phyloP scores from a whole-genome alignment of 495 filamentous ascomycete genomes.

The Aspergillus steynii region DNA sequence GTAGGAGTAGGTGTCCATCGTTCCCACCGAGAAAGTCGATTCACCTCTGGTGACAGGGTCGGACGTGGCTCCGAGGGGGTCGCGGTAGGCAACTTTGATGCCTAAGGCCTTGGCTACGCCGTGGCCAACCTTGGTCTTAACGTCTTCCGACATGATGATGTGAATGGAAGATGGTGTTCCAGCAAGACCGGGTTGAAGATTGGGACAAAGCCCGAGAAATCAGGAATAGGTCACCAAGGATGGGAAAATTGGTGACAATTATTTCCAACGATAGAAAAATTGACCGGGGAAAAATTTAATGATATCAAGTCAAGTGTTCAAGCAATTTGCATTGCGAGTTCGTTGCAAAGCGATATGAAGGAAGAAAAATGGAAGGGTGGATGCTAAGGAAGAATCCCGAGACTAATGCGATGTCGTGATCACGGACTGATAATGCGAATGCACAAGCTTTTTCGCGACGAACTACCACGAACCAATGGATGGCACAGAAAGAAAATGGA shows the following conservation, averaged over 20 bases:
- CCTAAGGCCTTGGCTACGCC: conserved; percentile 76
- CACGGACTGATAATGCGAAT: conserved; percentile 23
- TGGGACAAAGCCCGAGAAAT: background rate
- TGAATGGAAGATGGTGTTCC: conserved; percentile 3
- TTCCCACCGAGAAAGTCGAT: conserved; percentile 74
- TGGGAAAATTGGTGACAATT: background rate
- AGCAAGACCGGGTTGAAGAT: background rate
- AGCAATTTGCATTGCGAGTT: conserved; percentile 15
- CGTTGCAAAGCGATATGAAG: conserved; percentile 8
- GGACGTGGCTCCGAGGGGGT: conserved; percentile 49
- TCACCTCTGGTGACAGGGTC: conserved; percentile 68
- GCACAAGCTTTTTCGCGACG: conserved; percentile 2
- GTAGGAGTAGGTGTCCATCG: conserved; percentile 75
- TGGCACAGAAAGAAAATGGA: conserved; percentile 3
- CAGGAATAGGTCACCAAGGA: background rate
- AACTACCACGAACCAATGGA: conserved; percentile 2
- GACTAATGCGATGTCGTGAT: conserved; percentile 33
- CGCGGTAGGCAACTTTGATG: conserved; percentile 75
- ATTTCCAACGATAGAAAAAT: background rate
- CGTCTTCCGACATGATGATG: conserved; percentile 38
- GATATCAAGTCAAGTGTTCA: conserved; percentile 7
- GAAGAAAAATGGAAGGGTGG: conserved; percentile 8
- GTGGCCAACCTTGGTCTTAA: conserved; percentile 62
- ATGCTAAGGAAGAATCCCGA: conserved; percentile 17
- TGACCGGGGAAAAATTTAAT: background rate